Base-by-base conservation (phyloP, 208 protist genomes). In the Crithidia acanthocephali region DNA sequence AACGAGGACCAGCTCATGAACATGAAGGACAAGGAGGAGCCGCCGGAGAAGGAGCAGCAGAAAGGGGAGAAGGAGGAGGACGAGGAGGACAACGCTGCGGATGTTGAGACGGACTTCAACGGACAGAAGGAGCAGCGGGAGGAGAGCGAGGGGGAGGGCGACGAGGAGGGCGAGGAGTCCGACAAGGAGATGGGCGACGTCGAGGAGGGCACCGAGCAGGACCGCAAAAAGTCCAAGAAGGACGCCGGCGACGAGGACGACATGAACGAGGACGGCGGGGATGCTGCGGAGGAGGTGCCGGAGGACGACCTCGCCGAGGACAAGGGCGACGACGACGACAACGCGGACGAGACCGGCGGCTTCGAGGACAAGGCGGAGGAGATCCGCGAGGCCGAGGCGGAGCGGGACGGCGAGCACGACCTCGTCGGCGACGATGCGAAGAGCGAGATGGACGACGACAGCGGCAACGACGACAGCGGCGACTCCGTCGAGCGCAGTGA, bases 1-100 rank as follows among this genome's bases (percentile, higher is more conserved):
- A 95, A 99, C 74, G 98, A 99, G 75, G 95, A 98, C 58, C 93
- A 98, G 83, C 80, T 95, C 20, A 95, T 98, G 92, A 74, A 71
- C 55, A 92, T 90, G 68, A 92, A 92, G 74, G 94, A 98, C 63
- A 88, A 88, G 64, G 93, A 98, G 70, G 83, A 98, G 65, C 76
- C 97, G 59, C 83, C 88, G 27, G 74, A 97, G 33, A 62, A 97
- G 25, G 71, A 96, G 58, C 82, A 61, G 52, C 52, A 74, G 61
- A 28, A 97, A 30, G 76, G 30, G 23, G 72, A 97, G 23, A 80
- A 97, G 65, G 96, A 90, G 10, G 81, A 94, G 52, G 80, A 91
- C 51, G 86, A 92, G 22, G 92, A 96, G 76, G 95, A 97, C 65
- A 92, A 95, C 45, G 92, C 89, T n/a, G 90, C 92, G 3, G 92